Conservation (phyloP, 2,329 filamentous ascomycete species). For the Paecilomyces dactylethromorphus region DNA sequence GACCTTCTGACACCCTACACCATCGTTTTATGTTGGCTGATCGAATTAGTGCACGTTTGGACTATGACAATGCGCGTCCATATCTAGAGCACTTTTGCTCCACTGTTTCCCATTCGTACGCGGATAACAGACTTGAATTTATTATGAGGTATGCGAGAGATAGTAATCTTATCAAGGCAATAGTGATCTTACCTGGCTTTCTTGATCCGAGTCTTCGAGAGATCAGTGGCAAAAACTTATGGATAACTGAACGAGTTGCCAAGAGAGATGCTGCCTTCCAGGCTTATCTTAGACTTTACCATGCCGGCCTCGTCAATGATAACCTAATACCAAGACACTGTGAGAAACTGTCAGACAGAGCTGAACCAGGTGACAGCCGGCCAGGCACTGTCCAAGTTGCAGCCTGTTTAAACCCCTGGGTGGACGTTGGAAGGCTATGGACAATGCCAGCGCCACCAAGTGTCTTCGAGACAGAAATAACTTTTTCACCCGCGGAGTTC, state of each 20-base stretch:
- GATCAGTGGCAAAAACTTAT: constrained; percentile 47
- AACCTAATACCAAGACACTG: constrained; percentile 59
- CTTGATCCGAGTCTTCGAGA: constrained; percentile 58
- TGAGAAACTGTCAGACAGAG: constrained; percentile 32
- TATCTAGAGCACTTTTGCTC: constrained; percentile 80
- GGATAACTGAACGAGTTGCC: constrained; percentile 66
- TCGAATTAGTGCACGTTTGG: constrained; percentile 56
- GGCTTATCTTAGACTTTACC: constrained; percentile 65
- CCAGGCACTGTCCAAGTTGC: constrained; percentile 21
- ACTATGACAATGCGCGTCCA: constrained; percentile 64
- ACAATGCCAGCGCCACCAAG: constrained; percentile 2
- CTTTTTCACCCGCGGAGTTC: constrained; percentile 8
- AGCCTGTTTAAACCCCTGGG: constrained; percentile 32
- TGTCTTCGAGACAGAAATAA: constrained; percentile 13
- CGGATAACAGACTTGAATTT: constrained; percentile 64
- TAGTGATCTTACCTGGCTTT: constrained; percentile 63
- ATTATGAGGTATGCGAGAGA: constrained; percentile 36
- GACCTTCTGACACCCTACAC: constrained; percentile 2
- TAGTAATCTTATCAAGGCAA: constrained; percentile 38
- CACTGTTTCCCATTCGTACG: constrained; percentile 53
- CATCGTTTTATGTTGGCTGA: neutral
- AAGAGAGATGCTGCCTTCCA: constrained; percentile 77
- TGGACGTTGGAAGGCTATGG: constrained; percentile 25
- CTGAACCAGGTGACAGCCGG: constrained; percentile 23
- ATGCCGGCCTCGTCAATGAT: constrained; percentile 67